These are phyloP conservation scores for Acanthamoeba lenticulata DNA, from an alignment of 208 protist species.

Conservation along the genomic window DNA sequence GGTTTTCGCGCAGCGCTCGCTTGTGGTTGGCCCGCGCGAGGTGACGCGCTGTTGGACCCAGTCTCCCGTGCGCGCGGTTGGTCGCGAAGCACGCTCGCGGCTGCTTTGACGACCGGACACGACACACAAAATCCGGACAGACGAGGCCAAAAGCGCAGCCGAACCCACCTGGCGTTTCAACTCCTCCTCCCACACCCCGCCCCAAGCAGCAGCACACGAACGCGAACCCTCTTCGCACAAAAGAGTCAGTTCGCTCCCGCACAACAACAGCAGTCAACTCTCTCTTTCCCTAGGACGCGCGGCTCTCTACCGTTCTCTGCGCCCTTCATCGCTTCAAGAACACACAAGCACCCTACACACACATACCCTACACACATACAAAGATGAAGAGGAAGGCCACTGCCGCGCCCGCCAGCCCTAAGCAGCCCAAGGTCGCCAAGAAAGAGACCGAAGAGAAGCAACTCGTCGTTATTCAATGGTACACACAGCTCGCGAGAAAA, in stretches of 20 bases:
- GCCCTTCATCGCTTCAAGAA: too few species aligned
- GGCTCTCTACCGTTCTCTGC: too few species aligned
- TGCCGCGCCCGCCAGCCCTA: not conserved
- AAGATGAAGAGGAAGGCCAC: slow-evolving; percentile 31
- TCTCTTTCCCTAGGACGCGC: too few species aligned
- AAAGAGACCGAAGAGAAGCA: not conserved
- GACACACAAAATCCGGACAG: not conserved
- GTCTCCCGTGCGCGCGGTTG: not conserved
- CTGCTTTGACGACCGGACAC: not conserved
- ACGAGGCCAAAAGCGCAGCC: not conserved
- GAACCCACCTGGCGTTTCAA: not conserved
- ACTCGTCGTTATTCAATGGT: slow-evolving; percentile 29
- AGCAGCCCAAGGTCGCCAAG: not conserved
- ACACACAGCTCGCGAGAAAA: not conserved
- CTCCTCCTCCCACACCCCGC: not conserved
- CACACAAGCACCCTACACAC: not conserved
- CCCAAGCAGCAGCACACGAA: too few species aligned
- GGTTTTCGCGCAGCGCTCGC: not conserved
- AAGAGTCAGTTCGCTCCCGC: too few species aligned
- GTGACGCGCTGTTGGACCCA: not conserved
- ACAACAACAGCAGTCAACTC: too few species aligned
- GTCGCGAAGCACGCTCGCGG: not conserved
- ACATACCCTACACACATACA: not conserved
- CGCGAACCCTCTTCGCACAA: not conserved
- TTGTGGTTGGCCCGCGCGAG: not conserved